These are phyloP conservation scores for Sarocladium oryzae DNA, from an alignment of 2,329 filamentous ascomycete species.

Conservation along the genomic window DNA sequence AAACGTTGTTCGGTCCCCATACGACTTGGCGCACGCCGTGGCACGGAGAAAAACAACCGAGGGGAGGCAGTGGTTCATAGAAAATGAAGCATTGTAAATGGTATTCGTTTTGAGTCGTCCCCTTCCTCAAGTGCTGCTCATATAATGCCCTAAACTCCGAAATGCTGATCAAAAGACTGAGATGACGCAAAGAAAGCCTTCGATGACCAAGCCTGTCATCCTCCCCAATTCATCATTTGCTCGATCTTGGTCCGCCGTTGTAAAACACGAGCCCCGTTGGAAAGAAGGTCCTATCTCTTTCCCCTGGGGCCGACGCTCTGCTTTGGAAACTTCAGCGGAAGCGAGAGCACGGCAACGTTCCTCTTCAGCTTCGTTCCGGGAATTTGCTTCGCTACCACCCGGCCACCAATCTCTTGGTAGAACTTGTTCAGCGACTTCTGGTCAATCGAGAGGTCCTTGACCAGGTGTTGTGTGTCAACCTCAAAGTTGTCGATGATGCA, in stretches of 20 bases:
- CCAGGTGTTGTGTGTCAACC: constrained; percentile 62
- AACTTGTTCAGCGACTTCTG: constrained; percentile 65
- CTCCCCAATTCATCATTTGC: background rate
- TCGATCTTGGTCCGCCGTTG: background rate
- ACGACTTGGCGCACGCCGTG: no score
- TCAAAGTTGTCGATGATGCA: constrained; percentile 68
- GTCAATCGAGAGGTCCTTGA: constrained; percentile 66
- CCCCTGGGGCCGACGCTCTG: constrained; percentile 19
- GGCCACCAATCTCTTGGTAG: constrained; percentile 70
- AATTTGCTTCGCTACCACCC: constrained; percentile 46
- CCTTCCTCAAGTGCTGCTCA: background rate
- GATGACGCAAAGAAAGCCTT: background rate
- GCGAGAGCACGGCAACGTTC: constrained; percentile 43
- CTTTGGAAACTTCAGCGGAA: constrained; percentile 82
- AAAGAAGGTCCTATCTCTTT: constrained; percentile 15
- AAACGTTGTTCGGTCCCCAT: no score
- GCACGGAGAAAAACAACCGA: no score
- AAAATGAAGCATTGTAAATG: background rate
- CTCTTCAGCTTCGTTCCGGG: constrained; percentile 3
- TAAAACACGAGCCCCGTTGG: background rate
- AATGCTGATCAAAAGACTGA: background rate
- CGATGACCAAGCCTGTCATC: background rate
- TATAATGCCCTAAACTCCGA: constrained; percentile 5
- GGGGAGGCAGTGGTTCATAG: no score
- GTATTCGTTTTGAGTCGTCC: constrained; percentile 5